phyloP scores from a whole-genome alignment of 495 filamentous ascomycete genomes.

The Tuber brumale region DNA sequence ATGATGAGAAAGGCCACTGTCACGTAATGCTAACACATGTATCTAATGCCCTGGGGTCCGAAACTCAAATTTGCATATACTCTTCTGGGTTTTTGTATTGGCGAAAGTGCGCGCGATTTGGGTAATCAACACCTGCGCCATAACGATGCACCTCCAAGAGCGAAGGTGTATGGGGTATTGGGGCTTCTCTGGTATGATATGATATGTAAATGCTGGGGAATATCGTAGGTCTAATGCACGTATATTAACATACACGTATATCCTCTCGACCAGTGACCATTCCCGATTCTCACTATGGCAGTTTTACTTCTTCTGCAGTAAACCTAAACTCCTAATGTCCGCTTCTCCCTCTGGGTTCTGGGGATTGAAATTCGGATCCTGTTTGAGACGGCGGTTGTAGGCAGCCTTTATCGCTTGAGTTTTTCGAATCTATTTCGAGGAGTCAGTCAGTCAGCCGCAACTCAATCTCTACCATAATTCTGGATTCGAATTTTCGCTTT shows the following conservation, averaged over 20 bases:
- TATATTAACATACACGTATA: not conserved
- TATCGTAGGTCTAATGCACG: not conserved
- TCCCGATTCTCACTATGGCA: not conserved
- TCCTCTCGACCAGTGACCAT: not conserved
- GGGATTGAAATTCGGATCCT: conserved; percentile 67
- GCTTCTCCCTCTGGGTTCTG: conserved; percentile 45
- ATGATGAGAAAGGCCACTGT: not conserved
- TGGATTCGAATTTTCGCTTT: conserved; percentile 4
- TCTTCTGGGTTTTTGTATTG: not conserved
- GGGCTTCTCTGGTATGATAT: not conserved
- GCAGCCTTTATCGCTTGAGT: conserved; percentile 72
- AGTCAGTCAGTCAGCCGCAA: conserved; percentile 13
- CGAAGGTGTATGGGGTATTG: not conserved
- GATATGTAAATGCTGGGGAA: not conserved
- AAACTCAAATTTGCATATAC: not conserved
- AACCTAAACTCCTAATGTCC: conserved; percentile 48
- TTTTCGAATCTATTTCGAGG: conserved; percentile 60
- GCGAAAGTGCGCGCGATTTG: not conserved
- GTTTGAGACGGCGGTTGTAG: conserved; percentile 73
- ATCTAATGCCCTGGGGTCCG: not conserved
- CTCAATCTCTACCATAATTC: not conserved
- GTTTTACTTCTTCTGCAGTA: conserved; percentile 24
- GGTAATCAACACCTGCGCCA: not conserved
- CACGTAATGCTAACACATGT: not conserved
- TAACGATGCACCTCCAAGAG: not conserved